Conservation (phyloP, 2,329 filamentous ascomycete species). For the Tolypocladium inflatum region DNA sequence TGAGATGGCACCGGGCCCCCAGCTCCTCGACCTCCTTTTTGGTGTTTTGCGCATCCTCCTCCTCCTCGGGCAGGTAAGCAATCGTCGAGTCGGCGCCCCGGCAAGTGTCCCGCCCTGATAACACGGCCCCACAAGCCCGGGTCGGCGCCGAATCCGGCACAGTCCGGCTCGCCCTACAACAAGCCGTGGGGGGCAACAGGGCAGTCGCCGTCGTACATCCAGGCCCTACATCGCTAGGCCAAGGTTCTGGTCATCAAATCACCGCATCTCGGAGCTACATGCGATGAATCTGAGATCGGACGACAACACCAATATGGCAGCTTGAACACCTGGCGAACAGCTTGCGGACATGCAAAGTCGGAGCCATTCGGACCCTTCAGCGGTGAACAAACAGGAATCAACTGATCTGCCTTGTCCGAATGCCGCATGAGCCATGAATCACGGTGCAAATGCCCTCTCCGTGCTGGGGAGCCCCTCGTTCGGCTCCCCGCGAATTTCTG, state of each 20-base stretch:
- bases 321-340: neutral
- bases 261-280: no score
- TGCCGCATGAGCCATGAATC: neutral
- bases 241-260: neutral
- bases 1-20: constrained; percentile 55
- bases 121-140: no score
- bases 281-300: neutral
- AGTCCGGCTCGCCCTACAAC: no score
- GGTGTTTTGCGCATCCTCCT: constrained; percentile 70
- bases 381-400: neutral
- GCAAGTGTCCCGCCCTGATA: no score
- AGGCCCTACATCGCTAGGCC: no score
- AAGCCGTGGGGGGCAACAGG: no score
- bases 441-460: neutral
- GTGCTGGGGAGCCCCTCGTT: neutral
- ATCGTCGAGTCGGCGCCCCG: no score
- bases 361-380: neutral
- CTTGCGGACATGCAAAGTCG: neutral
- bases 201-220: no score
- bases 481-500: neutral
- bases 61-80: constrained; percentile 33
- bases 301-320: neutral
- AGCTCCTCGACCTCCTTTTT: constrained; percentile 56
- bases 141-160: no score
- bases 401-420: neutral